These are phyloP conservation scores for Wickerhamiella lipophila DNA, from an alignment of 805 yeast species.

Conservation along the genomic window DNA sequence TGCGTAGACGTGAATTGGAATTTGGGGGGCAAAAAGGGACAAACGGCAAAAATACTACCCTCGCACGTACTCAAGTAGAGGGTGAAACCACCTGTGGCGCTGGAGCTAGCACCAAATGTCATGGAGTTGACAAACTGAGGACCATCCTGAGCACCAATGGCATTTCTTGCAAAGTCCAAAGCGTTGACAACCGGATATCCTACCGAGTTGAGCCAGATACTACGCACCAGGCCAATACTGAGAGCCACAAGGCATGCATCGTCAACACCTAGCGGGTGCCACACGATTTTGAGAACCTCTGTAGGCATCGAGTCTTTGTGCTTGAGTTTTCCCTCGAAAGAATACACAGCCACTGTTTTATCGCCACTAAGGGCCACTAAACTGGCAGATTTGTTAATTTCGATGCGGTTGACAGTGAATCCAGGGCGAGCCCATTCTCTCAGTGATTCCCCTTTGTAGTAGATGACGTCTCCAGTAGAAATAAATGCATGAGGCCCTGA, in stretches of 20 bases:
- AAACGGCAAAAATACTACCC: slow-evolving; percentile 47
- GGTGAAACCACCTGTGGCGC: slow-evolving; percentile 36
- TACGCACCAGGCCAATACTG: slow-evolving; percentile 24
- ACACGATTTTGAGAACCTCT: slow-evolving; percentile 26
- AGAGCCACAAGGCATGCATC: slow-evolving; percentile 36
- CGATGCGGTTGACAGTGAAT: slow-evolving; percentile 18
- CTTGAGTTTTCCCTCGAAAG: neutral
- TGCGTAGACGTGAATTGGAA: slow-evolving; percentile 28
- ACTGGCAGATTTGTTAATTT: slow-evolving; percentile 33
- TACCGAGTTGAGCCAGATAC: slow-evolving; percentile 18
- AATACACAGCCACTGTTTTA: slow-evolving; percentile 24
- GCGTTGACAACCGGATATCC: slow-evolving; percentile 20
- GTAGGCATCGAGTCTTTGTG: neutral
- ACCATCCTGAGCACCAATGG: slow-evolving; percentile 12
- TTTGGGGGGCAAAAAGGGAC: slow-evolving; percentile 49
- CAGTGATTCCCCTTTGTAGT: neutral
- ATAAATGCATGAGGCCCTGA: neutral
- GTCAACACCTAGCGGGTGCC: slow-evolving; percentile 35
- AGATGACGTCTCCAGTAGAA: neutral
- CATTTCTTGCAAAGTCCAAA: neutral
- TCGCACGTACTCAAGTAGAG: slow-evolving; percentile 41
- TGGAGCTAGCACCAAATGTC: slow-evolving; percentile 33
- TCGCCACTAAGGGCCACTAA: slow-evolving; percentile 34
- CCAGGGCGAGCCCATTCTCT: neutral
- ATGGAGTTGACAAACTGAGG: slow-evolving; percentile 30